Conservation (phyloP, 306 rosid species). For the Glycyrrhiza uralensis region DNA sequence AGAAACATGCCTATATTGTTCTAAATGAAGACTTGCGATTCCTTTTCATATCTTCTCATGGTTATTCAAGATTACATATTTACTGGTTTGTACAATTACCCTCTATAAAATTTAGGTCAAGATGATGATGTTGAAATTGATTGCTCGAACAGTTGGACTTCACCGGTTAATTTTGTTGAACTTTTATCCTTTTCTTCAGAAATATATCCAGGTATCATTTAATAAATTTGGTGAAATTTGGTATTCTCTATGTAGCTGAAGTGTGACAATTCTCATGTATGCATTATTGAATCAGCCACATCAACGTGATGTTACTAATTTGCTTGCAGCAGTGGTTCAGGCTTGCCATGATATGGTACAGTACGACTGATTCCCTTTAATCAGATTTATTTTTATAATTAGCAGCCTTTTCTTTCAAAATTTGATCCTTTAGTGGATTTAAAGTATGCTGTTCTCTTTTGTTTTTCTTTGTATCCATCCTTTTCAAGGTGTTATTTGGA, state of each 20-base stretch:
- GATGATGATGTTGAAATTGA: constrained; percentile 90
- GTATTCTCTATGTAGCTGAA: constrained; percentile 19
- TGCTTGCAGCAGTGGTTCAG: constrained; percentile 88
- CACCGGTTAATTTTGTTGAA: constrained; percentile 64
- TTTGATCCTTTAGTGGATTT: not conserved
- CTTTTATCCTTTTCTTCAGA: constrained; percentile 68
- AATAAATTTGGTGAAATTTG: constrained; percentile 17
- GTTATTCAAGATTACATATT: constrained; percentile 9
- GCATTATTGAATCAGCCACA: constrained; percentile 71
- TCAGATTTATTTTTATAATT: constrained; percentile 1
- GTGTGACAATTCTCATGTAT: constrained; percentile 22
- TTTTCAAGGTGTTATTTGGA: constrained; percentile 20
- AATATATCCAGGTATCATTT: constrained; percentile 65
- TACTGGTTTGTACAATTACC: constrained; percentile 26
- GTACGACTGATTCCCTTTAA: constrained; percentile 1
- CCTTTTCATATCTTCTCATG: not conserved
- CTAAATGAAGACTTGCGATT: not conserved
- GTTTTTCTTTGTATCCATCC: not conserved
- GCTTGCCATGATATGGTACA: constrained; percentile 94
- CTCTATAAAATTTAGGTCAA: constrained; percentile 53
- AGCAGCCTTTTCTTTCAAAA: constrained; percentile 14
- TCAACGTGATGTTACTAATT: constrained; percentile 70
- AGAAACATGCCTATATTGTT: not conserved
- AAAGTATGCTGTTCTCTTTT: not conserved
- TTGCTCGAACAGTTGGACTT: constrained; percentile 84